These are phyloP conservation scores for Gardenia jasminoides DNA, from an alignment of 257 asterid genomes.

Conservation along the genomic window DNA sequence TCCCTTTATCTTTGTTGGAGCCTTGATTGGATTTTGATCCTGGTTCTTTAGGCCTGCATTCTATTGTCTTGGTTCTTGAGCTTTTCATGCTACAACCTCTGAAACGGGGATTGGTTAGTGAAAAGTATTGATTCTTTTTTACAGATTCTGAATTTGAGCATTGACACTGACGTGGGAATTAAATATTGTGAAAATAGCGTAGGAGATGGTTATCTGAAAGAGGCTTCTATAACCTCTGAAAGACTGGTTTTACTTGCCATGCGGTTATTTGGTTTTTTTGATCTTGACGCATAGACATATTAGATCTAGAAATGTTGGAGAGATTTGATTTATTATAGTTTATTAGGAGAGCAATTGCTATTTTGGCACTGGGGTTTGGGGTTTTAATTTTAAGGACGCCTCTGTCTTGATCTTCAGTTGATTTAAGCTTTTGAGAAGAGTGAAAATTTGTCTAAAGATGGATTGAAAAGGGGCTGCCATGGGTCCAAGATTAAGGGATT, in stretches of 20 bases:
- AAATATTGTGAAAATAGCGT: background rate
- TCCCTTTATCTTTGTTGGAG: background rate
- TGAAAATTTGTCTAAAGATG: constrained; percentile 19
- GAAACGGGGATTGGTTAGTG: background rate
- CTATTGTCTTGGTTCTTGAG: background rate
- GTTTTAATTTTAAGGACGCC: constrained; percentile 8
- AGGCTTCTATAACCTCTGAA: constrained; percentile 5
- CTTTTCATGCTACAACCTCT: background rate
- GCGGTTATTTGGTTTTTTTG: constrained; percentile 16
- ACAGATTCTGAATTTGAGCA: background rate
- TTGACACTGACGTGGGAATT: background rate
- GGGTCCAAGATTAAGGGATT: constrained; percentile 24
- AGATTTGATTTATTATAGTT: constrained; percentile 18
- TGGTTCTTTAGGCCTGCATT: background rate
- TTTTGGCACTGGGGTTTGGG: constrained; percentile 19
- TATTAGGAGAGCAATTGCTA: constrained; percentile 13
- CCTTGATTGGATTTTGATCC: constrained; percentile 14
- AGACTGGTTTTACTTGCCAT: constrained; percentile 10
- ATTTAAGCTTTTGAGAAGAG: constrained; percentile 15
- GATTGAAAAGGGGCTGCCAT: constrained; percentile 22
- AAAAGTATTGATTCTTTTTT: background rate
- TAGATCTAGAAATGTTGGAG: constrained; percentile 28
- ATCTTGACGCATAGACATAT: constrained; percentile 24
- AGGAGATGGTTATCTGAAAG: constrained; percentile 9
- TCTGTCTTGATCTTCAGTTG: constrained; percentile 13